A percentile compares a stretch with the other conserved stretches of the same genome.
Evolutionary conservation across 192 early-diverging fungal species (phyloP).

Genomic region (Pilobolus umbonatus): DNA sequence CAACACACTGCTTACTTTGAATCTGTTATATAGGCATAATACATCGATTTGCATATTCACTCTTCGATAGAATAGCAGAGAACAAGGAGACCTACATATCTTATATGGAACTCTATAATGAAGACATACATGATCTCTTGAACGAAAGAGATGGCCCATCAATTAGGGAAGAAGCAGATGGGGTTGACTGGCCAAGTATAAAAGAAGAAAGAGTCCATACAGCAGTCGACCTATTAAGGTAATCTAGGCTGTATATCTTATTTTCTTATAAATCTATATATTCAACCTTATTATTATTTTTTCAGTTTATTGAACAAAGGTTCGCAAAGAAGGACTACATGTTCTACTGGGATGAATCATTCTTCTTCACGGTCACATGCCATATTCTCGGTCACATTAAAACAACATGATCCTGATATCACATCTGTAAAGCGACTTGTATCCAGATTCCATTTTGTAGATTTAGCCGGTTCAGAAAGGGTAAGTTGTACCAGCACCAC

Average conservation of each 20-base stretch:
- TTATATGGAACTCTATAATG: slow-evolving; percentile 94
- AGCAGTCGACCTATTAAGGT: slow-evolving; percentile 57
- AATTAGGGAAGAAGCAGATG: slow-evolving; percentile 79
- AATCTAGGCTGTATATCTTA: slow-evolving; percentile 5
- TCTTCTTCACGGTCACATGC: slow-evolving; percentile 92
- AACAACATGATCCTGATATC: slow-evolving; percentile 53
- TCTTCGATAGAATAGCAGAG: slow-evolving; percentile 45
- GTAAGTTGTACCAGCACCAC: slow-evolving; percentile 23
- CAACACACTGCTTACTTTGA: no score
- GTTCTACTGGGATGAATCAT: slow-evolving; percentile 93
- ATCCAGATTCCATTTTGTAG: slow-evolving; percentile 96
- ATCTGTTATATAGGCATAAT: slow-evolving; percentile 48
- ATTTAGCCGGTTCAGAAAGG: slow-evolving; percentile 95
- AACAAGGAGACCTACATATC: slow-evolving; percentile 59
- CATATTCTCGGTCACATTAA: slow-evolving; percentile 87
- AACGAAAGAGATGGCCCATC: slow-evolving; percentile 29
- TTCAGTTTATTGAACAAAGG: slow-evolving; percentile 49
- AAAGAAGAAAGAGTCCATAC: slow-evolving; percentile 69
- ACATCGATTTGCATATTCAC: slow-evolving; percentile 57
- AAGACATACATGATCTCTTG: slow-evolving; percentile 89
- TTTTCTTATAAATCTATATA: not conserved
- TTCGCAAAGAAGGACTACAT: slow-evolving; percentile 60
- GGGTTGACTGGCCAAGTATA: slow-evolving; percentile 81
- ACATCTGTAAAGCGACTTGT: slow-evolving; percentile 11
- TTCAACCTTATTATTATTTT: slow-evolving; percentile 11